Percentiles rank a stretch among this genome's conserved stretches.
These are phyloP conservation scores for Aspergillus terreus DNA, from an alignment of 2,329 filamentous ascomycete genomes.

Conservation along the genomic window DNA sequence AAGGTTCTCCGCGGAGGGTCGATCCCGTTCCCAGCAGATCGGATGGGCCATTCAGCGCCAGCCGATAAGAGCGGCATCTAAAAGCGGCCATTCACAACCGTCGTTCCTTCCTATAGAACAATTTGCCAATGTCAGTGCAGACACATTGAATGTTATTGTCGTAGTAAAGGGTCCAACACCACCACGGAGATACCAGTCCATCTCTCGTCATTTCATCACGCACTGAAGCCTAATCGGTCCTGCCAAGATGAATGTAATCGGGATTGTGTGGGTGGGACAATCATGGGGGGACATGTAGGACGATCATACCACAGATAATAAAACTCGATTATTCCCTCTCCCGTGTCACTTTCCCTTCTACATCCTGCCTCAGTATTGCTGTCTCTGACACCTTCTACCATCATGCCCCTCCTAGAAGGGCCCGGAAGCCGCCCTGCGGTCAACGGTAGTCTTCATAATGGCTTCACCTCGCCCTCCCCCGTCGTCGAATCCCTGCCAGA, in stretches of 20 bases:
- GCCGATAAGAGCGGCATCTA: background rate
- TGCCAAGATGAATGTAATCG: no score
- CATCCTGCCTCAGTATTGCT: background rate
- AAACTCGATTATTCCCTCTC: background rate
- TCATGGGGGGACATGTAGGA: no score
- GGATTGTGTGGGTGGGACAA: no score
- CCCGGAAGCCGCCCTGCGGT: conserved; percentile 21
- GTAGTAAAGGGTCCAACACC: no score
- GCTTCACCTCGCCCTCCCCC: conserved; percentile 3
- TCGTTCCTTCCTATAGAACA: no score
- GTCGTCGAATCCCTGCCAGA: conserved; percentile 5
- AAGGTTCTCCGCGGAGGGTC: background rate
- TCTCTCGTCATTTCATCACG: no score
- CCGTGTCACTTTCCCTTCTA: background rate
- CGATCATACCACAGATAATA: no score
- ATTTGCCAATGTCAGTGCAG: no score
- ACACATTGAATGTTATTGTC: no score
- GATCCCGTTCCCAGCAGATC: background rate
- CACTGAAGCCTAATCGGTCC: no score
- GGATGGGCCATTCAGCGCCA: background rate
- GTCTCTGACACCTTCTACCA: background rate
- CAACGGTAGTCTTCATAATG: conserved; percentile 16
- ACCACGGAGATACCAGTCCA: no score
- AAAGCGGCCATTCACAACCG: background rate
- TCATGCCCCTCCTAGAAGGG: conserved; percentile 30